These are phyloP conservation scores for Leccinum ponderosum DNA, from an alignment of 1,284 basidiomycete genomes.

Conservation along the genomic window DNA sequence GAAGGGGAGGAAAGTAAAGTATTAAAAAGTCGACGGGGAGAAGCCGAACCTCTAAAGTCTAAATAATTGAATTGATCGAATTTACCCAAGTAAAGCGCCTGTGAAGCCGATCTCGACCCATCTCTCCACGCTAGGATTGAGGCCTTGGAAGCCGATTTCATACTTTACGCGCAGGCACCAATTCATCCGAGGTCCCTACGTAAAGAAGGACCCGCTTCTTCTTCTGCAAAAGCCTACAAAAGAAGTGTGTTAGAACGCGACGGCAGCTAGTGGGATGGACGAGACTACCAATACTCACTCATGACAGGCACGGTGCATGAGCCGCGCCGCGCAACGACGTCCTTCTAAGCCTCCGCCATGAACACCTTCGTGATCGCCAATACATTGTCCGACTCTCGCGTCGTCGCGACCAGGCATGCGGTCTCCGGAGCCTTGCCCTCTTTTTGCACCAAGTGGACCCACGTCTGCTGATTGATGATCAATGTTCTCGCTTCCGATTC, in stretches of 20 bases:
- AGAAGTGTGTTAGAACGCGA: background rate
- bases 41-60: background rate
- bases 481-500: conserved; percentile 27
- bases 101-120: conserved; percentile 26
- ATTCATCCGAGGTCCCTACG: conserved; percentile 39
- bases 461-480: conserved; percentile 50
- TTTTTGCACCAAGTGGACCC: conserved; percentile 54
- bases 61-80: background rate
- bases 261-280: background rate
- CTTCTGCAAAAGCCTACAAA: conserved; percentile 29
- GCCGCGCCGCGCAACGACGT: conserved; percentile 42
- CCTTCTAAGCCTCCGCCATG: conserved; percentile 42
- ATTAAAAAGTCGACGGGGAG: background rate
- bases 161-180: conserved; percentile 21
- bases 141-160: conserved; percentile 28
- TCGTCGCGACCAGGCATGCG: conserved; percentile 63
- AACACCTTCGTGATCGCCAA: conserved; percentile 54
- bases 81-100: conserved; percentile 16
- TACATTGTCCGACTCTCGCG: conserved; percentile 42
- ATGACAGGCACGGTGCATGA: conserved; percentile 44
- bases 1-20: background rate
- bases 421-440: conserved; percentile 38
- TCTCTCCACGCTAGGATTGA: conserved; percentile 17
- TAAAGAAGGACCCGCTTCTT: conserved; percentile 49
- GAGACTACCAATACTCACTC: conserved; percentile 31